Base-by-base conservation (phyloP, 371 early-diverging fungal genomes). In the Rhizomucor pusillus region DNA sequence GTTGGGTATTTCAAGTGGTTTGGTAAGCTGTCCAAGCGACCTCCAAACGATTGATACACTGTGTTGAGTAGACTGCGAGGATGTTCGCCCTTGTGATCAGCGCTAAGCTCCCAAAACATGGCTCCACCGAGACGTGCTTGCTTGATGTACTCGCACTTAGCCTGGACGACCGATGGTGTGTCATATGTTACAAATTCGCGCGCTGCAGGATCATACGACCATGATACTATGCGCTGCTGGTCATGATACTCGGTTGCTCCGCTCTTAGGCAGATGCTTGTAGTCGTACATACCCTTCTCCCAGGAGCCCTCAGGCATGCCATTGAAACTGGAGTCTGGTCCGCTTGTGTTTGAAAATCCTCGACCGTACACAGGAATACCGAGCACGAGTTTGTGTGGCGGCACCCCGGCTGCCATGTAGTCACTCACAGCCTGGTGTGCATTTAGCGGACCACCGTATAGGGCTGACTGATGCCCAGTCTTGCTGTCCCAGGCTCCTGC, bases 281-380 rank as follows among this genome's bases (percentile, higher is more conserved):
- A 90, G 57, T 92, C 92, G 55, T 78, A 85, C 14, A 89, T 76
- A 0, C 96, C 95, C 44, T 80, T 73, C 63, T 95, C 94, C 93
- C 94, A 93, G 10, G 86, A 75, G 10, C 90, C 90, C 22, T 70
- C 60, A 1, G 90, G 90, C 9, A 84, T 57, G 10, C 89, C 88
- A 19, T 73, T 66, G 70, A 86, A 82, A 33, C 75, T 29, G 0
- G 35, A 12, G 14, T 43, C 59, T 0, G 59, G 64, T 3, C 55
- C 58, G 0, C 41, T 4, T 19, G 64, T 64, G 22, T 64, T 64
- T 50, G 80, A 78, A 67, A 93, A 94, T 1, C 84, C 90, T 7
- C 94, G 82, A 3, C 90, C 91, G 62, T 92, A 93, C 59, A 87
- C 77, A 7, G 84, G 82, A 47, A 85, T 64, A 6, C 89, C 92